Conservation (phyloP, 2,329 filamentous ascomycete species). For the Colletotrichum sp. region DNA sequence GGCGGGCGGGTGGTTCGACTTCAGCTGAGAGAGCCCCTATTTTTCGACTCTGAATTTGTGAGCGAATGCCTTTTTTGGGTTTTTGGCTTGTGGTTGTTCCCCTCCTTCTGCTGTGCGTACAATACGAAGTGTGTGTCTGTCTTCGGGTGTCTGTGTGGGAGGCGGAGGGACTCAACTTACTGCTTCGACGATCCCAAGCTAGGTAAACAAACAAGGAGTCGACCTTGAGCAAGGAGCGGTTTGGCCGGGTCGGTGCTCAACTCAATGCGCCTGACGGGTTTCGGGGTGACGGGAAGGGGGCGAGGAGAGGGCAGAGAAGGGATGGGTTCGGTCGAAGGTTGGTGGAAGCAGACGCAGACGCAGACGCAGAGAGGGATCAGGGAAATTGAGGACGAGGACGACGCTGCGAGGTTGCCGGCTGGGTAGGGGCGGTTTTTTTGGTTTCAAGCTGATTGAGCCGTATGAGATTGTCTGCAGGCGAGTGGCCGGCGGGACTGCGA, state of each 20-base stretch:
- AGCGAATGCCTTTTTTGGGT: neutral
- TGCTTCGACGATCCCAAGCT: neutral
- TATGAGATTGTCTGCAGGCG: slow-evolving; percentile 15
- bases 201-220: slow-evolving; percentile 3
- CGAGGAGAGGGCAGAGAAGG: neutral
- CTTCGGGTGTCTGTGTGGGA: neutral
- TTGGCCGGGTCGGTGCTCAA: slow-evolving; percentile 18
- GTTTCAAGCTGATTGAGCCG: slow-evolving; percentile 21
- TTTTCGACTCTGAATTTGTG: neutral
- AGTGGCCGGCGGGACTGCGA: slow-evolving; percentile 2
- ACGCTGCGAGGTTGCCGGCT: slow-evolving; percentile 1
- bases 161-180: neutral
- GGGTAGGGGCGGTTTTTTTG: slow-evolving; percentile 9
- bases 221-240: neutral
- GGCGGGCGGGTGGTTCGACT: neutral
- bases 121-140: neutral
- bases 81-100: neutral
- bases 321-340: slow-evolving; percentile 17
- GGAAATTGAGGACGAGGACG: slow-evolving; percentile 4
- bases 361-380: slow-evolving; percentile 1
- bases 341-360: neutral
- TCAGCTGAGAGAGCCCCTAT: slow-evolving; percentile 15
- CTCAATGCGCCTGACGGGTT: slow-evolving; percentile 22
- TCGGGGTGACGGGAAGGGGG: slow-evolving; percentile 12
- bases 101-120: neutral